Base-by-base conservation (phyloP, 2,329 filamentous ascomycete species). In the Fusarium sp. region DNA sequence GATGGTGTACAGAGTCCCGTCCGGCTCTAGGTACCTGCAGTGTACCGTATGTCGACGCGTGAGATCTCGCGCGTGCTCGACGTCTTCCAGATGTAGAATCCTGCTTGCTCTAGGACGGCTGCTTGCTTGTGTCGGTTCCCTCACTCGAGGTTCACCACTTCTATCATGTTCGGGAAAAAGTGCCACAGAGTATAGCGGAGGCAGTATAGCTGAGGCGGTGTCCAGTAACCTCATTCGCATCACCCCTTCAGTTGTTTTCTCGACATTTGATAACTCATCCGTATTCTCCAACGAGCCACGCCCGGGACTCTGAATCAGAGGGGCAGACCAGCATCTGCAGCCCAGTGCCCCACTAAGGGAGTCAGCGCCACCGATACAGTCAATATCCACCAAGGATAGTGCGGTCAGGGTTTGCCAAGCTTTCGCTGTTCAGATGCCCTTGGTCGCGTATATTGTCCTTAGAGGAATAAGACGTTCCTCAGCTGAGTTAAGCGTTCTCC, bases 401-500 rank as follows among this genome's bases (percentile, higher is more conserved):
- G 68, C 66, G 61, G 57, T 72, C 59, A 73, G 63, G 70, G 52
- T 63, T 70, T 58, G 72, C 70, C 70, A 72, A 74, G 72, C 68
- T 66, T 73, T 68, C 51, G 62, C 58, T 50, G 65, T 65, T 63
- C 50, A 57, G 58, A 49, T 66, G 59, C 49, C 57, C 56, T 65
- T 50, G 54, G 56, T 60, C 42, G 55, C 59, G 66, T 53, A 53
- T 66, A 40, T 25, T 61, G 54, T 63, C 55, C 61, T 34, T 29
- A 59, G 44, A 45, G 55, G 49, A 71, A 60, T 54, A 64, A 50
- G 58, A 63, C 52, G 66, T 66, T 75, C 56, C 73, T 75, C 66
- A 70, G 69, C 73, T 75, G 63, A 74, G 73, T 73, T 63, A 75
- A 73, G 73, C 73, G 73, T 71, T 64, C 16, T 62, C 56, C 46